Evolutionary conservation across 106 monocot species (phyloP).

Genomic region (Vanilla planifolia): DNA sequence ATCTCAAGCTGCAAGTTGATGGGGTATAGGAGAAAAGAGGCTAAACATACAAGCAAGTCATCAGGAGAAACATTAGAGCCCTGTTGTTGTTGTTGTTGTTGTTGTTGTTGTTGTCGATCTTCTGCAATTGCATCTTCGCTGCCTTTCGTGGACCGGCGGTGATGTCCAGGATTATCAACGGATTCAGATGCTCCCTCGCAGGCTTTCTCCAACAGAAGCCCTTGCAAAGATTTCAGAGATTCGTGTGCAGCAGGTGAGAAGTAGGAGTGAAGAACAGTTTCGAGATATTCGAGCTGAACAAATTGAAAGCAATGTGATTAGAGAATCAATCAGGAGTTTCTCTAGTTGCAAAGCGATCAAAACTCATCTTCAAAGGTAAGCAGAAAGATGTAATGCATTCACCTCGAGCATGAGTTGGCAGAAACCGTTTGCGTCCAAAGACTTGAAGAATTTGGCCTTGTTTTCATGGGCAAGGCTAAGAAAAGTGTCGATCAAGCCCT

Average conservation of each 20-base stretch:
- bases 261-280: slow-evolving; percentile 71
- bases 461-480: slow-evolving; percentile 79
- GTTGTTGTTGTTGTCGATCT: slow-evolving; percentile 63
- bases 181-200: slow-evolving; percentile 63
- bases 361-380: background rate
- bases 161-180: slow-evolving; percentile 71
- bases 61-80: slow-evolving; percentile 64
- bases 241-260: slow-evolving; percentile 78
- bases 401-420: slow-evolving; percentile 99
- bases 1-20: too few relatives aligned
- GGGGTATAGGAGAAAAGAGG: too few relatives aligned
- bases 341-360: too few relatives aligned
- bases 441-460: slow-evolving; percentile 52
- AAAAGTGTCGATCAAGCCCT: slow-evolving; percentile 89
- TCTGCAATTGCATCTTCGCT: slow-evolving; percentile 87
- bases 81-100: too few relatives aligned
- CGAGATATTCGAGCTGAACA: slow-evolving; percentile 96
- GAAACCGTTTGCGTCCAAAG: slow-evolving; percentile 80
- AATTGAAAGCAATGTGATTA: background rate
- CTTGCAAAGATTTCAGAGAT: slow-evolving; percentile 80
- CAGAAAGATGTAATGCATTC: background rate
- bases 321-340: background rate
- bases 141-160: slow-evolving; percentile 81
- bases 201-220: slow-evolving; percentile 67
- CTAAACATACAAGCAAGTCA: slow-evolving; percentile 75